These are phyloP conservation scores for Areca catechu DNA, from an alignment of 176 grass and related monocot genomes.

Conservation along the genomic window DNA sequence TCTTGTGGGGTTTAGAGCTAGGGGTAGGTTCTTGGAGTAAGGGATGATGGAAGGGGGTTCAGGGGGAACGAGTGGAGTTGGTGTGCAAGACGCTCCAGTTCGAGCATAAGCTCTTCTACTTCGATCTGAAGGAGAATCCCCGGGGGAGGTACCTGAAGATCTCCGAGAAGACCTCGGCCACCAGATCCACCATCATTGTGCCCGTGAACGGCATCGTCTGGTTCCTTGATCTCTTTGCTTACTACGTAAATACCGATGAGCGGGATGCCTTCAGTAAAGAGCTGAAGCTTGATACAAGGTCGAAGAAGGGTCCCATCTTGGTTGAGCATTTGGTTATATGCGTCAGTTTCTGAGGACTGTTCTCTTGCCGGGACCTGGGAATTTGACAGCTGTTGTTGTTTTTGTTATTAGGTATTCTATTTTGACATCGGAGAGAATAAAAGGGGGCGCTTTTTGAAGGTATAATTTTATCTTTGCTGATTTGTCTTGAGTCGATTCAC, in stretches of 20 bases:
- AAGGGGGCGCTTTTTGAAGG: constrained; percentile 98
- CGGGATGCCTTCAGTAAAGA: constrained; percentile 90
- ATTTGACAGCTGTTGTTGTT: constrained; percentile 4
- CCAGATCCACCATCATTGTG: constrained; percentile 93
- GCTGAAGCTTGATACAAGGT: constrained; percentile 93
- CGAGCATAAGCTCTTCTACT: constrained; percentile 99
- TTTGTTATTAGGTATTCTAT: constrained; percentile 66
- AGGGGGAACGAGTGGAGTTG: constrained; percentile 76
- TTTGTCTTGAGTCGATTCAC: neutral
- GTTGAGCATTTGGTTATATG: too few species aligned
- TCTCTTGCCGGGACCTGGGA: neutral
- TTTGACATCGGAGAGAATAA: constrained; percentile 97
- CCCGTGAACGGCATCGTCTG: constrained; percentile 71
- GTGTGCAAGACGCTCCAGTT: constrained; percentile 98
- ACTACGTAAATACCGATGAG: constrained; percentile 90
- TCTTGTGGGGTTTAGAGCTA: too few species aligned
- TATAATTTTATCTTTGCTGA: neutral
- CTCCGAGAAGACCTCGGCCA: constrained; percentile 87
- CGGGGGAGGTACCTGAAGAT: constrained; percentile 95
- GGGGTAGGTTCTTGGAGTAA: too few species aligned
- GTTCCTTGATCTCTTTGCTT: constrained; percentile 91
- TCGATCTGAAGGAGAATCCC: constrained; percentile 98
- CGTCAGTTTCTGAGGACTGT: neutral
- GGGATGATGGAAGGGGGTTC: constrained; percentile 23
- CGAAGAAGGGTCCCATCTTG: too few species aligned